These are phyloP conservation scores for Herpetospermum pedunculosum DNA, from an alignment of 306 rosid genomes.

Conservation along the genomic window DNA sequence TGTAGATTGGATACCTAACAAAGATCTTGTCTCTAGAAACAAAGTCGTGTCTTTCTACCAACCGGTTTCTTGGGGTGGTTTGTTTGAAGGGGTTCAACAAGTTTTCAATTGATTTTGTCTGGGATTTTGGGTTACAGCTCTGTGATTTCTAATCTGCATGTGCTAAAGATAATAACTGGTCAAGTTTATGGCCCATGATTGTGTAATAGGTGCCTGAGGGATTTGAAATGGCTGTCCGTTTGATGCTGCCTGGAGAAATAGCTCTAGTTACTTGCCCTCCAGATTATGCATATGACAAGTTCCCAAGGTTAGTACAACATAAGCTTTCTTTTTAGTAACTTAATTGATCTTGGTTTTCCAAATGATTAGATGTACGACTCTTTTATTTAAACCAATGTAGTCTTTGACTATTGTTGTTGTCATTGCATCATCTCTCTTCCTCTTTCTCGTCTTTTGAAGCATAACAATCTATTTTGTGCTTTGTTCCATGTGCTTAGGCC, in stretches of 20 bases:
- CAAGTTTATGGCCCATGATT: not conserved
- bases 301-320: conserved; percentile 46
- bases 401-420: not conserved
- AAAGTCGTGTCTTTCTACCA: not conserved
- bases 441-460: conserved; percentile 5
- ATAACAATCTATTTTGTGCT: conserved; percentile 14
- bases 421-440: not conserved
- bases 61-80: not conserved
- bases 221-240: conserved; percentile 84
- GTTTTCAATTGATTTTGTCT: not conserved
- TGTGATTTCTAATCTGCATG: not conserved
- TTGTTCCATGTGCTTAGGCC: conserved; percentile 37
- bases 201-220: conserved; percentile 75
- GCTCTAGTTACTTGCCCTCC: conserved; percentile 89
- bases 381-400: not conserved
- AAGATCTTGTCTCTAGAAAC: not conserved
- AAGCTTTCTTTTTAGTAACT: not conserved
- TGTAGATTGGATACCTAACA: not conserved
- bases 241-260: conserved; percentile 93
- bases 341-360: not conserved
- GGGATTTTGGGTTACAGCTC: not conserved
- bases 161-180: conserved; percentile 3
- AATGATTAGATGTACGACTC: not conserved
- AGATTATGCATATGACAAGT: conserved; percentile 93
- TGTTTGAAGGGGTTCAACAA: not conserved